Percentiles rank a stretch among this genome's conserved stretches.
Evolutionary conservation across 805 yeast genomes (phyloP).

Genomic region (Starmerella vaccinii): DNA sequence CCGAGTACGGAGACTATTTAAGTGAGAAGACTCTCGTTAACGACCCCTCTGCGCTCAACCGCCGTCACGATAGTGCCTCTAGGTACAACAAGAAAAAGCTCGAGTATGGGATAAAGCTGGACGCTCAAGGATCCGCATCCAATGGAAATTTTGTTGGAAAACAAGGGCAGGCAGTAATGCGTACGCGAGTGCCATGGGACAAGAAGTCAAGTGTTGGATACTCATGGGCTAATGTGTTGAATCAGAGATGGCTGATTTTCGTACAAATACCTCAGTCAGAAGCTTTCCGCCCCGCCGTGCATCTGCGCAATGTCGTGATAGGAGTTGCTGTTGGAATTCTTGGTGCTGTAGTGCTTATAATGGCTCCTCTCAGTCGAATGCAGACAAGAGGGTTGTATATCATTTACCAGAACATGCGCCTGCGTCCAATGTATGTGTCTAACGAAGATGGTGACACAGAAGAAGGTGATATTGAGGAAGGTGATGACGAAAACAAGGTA

Average conservation of each 20-base stretch:
- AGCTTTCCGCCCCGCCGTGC: constrained; percentile 17
- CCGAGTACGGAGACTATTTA: background rate
- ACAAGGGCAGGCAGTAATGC: constrained; percentile 12
- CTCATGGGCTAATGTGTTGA: constrained; percentile 16
- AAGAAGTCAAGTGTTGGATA: constrained; percentile 22
- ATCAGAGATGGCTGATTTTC: constrained; percentile 23
- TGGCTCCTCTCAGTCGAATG: constrained; percentile 24
- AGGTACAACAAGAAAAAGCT: background rate
- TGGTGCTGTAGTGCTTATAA: constrained; percentile 23
- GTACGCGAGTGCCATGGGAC: constrained; percentile 12
- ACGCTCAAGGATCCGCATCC: background rate
- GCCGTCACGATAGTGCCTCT: background rate
- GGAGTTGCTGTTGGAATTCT: constrained; percentile 24
- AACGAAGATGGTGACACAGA: constrained; percentile 3
- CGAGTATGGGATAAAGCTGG: background rate
- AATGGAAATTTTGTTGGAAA: background rate
- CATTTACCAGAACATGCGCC: constrained; percentile 24
- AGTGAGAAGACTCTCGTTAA: no score
- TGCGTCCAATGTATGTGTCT: constrained; percentile 14
- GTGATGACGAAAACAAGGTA: background rate
- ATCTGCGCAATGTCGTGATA: constrained; percentile 20
- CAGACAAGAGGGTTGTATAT: constrained; percentile 25
- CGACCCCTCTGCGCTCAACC: background rate
- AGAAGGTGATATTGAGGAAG: constrained; percentile 1
- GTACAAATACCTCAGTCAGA: constrained; percentile 16